Evolutionary conservation across 2,329 filamentous ascomycete genomes (phyloP), one percentile per base, ranked within the genome.

Genomic region (Talaromyces marneffei): DNA sequence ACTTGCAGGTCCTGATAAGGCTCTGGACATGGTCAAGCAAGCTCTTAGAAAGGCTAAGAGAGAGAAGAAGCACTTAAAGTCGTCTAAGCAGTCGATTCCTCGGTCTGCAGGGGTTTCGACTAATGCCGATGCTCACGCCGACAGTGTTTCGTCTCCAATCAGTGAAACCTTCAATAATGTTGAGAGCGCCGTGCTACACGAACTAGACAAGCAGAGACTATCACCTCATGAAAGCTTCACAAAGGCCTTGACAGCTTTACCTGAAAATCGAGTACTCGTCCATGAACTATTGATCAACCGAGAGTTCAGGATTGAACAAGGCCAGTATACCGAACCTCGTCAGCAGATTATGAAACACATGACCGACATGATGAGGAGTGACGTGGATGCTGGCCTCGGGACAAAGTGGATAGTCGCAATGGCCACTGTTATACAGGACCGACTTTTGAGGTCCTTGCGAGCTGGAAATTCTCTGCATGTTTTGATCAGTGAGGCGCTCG

Each of bases 231-330:
- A 73, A 62, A 73, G 68, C 75, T 71, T 78, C 76, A 68, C 79
- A 67, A 81, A 81, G 66, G 77, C 85, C 20, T 82, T 87, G 68
- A 85, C 85, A 8, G 77, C 82, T 6, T 79, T 88, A 50, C 85
- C 85, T 3, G 79, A 82, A 61, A 88, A 88, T 62, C 80, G 85
- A 39, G 76, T 83, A 4, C 70, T 88, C 46, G 83, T 86, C 2
- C 85, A 88, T 69, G 85, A 88, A 69, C 77, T 88, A 14, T 81
- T 84, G 5, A 83, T 88, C 62, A 84, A 87, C 68, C 85, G 84
- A 64, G 83, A 85, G 60, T 88, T 81, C 67, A 83, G 82, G 62
- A 82, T 88, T 33, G 83, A 87, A 29, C 74, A 79, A 62, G 69
- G 69, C 7, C 73, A 76, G 23, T 79, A 71, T 75, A 81, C 68